Evolutionary conservation across 169 alveolate genomes (phyloP).

Genomic region (Toxoplasma gondii): DNA sequence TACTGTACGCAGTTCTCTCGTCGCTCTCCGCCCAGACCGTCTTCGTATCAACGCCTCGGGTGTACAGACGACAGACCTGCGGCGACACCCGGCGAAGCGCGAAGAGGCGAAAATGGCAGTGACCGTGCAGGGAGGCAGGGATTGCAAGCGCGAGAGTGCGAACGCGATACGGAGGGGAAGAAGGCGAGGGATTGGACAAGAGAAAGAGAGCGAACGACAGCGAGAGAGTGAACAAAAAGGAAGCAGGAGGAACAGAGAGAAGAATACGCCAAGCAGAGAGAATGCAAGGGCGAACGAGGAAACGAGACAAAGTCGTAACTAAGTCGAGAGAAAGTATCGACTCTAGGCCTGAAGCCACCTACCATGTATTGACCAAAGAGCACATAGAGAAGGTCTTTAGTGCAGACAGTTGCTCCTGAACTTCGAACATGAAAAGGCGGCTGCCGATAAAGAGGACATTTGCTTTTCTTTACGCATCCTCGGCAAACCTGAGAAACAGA

Average conservation of each 20-base stretch:
- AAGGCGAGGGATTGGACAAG: neutral
- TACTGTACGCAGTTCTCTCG: conserved; percentile 14
- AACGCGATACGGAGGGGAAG: too few species aligned
- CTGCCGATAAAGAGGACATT: neutral
- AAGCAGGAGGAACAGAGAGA: neutral
- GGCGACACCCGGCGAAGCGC: neutral
- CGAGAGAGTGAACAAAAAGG: neutral
- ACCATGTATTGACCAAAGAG: conserved; percentile 37
- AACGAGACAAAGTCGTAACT: neutral
- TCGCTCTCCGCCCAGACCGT: conserved; percentile 30
- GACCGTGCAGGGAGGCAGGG: neutral
- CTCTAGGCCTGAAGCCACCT: neutral
- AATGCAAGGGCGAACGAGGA: neutral
- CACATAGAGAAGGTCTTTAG: conserved; percentile 1
- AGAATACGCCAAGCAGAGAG: neutral
- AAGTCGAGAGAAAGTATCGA: too few species aligned
- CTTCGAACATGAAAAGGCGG: conserved; percentile 1
- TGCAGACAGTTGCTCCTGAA: neutral
- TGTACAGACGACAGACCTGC: conserved; percentile 40
- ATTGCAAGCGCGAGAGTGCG: neutral
- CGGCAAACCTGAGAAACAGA: neutral
- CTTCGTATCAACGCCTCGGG: conserved; percentile 19
- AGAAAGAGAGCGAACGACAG: neutral
- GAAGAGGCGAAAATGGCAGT: neutral
- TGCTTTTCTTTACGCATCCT: conserved; percentile 1